Base-by-base conservation (phyloP, 176 grass and related monocot species). In the Cenchrus fungigraminus region DNA sequence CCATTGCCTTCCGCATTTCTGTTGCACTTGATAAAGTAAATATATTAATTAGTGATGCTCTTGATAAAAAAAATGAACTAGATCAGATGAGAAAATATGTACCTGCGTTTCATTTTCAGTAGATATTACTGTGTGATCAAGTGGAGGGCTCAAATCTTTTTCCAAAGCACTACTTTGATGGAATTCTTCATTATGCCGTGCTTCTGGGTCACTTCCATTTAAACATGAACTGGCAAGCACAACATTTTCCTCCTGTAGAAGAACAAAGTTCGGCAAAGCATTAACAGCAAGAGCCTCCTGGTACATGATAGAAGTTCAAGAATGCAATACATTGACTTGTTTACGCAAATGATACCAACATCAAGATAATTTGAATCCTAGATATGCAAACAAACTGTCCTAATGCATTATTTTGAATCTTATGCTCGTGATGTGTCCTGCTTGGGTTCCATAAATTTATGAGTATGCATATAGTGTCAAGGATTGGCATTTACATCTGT, bases 221-320 rank as follows among this genome's bases (percentile, higher is more conserved):
- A 65, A 90, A 80, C 63, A 69, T 61, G 65, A 20, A 64, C 19
- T 47, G 78, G 52, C 45, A 86, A 76, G 40, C 15, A 44, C 16
- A 74, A 56, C 81, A 64, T 62, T 75, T 31, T 34, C 29, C 71
- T 78, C 73, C 87, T 88, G 54, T 78, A 79, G 29, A 91, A 83
- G 53, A 83, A 55, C 16, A 71, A 73, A 85, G 40, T 52, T 70
- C 29, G n/a, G 19, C 42, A 19, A 25, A 76, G 37, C 6, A 71
- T 64, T 7, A 8, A 65, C 53, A 22, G 12, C 19, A 68, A 88
- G 53, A 84, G n/a, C 66, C 69, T 50, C 83, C 62, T 47, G n/a
- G 31, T 54, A 82, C 45, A 73, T 25, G 40, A 67, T 32, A 76
- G 68, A 62, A 76, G 12, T 42, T 73, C 19, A 55, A 75, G 5